Base-by-base conservation (phyloP, 148 eudicot genomes). In the Spergularia marina region DNA sequence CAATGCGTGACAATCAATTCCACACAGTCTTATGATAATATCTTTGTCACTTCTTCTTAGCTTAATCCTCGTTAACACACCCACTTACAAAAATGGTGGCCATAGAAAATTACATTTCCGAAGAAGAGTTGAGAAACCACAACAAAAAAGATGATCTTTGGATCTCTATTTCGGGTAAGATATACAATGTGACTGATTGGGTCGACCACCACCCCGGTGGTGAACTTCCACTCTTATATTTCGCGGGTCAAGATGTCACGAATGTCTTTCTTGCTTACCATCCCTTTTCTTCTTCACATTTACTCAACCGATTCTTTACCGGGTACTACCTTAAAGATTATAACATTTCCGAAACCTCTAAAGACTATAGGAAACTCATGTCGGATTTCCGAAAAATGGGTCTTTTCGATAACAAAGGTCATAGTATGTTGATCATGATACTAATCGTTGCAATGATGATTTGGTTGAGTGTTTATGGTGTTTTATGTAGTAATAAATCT, bases 211-310 rank as follows among this genome's bases (percentile, higher is more conserved):
- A 88, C 74, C 91, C 91, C 0, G 89, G 91, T 71, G 91, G 89
- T 34, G 75, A 79, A 4, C 44, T 16, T 7, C 91, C 91, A 7
- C 72, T 88, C 53, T 47, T 84, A 68, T 83, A 78, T 65, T 87
- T 86, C 36, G 83, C 88, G 0, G 91, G 91, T 47, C 88, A 83
- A 65, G 89, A 88, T 71, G 91, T 76, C 10, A 88, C 91, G 9
- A 86, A 86, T 59, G 91, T 86, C 0, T 88, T 78, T 62, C 81
- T 88, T 20, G 91, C 91, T 1, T 83, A 41, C 55, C 91, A 88
- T 71, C 91, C 91, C 5, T 70, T 57, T 30, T 52, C 82, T 13
- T 83, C 91, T 56, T 88, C 82, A 81, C 47, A 55, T 7, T 59
- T 53, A 65, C 89, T 88, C 14, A 79, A 79, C 25, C 60, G 81